A percentile compares a stretch with the other conserved stretches of the same genome.
phyloP scores from a whole-genome alignment of 2,329 filamentous ascomycete genomes.

The Colletotrichum filicis region DNA sequence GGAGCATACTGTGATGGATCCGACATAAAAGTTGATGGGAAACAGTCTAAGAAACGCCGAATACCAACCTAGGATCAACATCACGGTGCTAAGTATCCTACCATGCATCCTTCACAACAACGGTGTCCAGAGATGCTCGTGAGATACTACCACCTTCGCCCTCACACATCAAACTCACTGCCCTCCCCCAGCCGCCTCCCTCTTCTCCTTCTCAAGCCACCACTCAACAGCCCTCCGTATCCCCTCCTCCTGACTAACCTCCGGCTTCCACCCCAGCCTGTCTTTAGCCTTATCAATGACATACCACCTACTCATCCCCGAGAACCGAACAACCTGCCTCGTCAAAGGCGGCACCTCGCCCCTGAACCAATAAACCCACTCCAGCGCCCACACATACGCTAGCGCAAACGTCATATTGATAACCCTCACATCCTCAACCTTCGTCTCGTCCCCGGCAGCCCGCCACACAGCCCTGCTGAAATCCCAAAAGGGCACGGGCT shows the following conservation, averaged over 20 bases:
- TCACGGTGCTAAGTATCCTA: background rate
- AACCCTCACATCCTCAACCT: conserved; percentile 19
- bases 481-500: conserved; percentile 71
- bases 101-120: too few species aligned
- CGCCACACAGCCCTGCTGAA: conserved; percentile 68
- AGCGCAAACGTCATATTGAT: conserved; percentile 1
- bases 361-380: conserved; percentile 40
- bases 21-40: too few species aligned
- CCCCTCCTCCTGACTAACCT: conserved; percentile 42
- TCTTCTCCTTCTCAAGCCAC: conserved; percentile 32
- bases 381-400: conserved; percentile 37
- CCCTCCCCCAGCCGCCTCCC: background rate
- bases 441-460: conserved; percentile 28
- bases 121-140: too few species aligned
- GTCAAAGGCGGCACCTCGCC: conserved; percentile 42
- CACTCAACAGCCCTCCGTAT: conserved; percentile 41
- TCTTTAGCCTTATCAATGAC: conserved; percentile 45
- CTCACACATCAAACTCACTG: background rate
- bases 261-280: conserved; percentile 44
- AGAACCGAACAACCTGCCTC: conserved; percentile 42
- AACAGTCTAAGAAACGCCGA: too few species aligned
- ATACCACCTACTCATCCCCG: conserved; percentile 44
- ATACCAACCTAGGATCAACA: too few species aligned
- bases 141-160: too few species aligned
- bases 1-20: too few species aligned